Conservation (phyloP, 345 rosid genomes). For the Hibiscus mutabilis region DNA sequence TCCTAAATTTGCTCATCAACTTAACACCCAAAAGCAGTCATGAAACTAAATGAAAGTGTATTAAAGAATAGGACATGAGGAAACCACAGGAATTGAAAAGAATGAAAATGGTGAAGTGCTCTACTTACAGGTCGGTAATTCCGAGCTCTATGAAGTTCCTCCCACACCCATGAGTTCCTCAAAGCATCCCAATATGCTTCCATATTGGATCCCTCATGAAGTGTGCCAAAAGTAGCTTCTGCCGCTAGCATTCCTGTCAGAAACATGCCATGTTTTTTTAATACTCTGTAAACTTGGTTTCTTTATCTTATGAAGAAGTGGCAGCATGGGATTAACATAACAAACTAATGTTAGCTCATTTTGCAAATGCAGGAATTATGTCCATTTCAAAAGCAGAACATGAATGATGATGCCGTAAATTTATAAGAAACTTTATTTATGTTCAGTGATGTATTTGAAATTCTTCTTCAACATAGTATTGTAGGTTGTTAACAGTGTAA, state of each 20-base stretch:
- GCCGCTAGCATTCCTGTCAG: conserved; percentile 90
- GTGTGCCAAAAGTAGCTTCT: conserved; percentile 69
- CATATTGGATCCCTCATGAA: conserved; percentile 51
- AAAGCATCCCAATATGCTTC: conserved; percentile 67
- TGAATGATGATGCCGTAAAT: background rate
- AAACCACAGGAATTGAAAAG: background rate
- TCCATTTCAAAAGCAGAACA: background rate
- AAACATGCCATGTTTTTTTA: conserved; percentile 5
- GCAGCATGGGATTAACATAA: background rate
- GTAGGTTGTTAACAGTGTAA: too few relatives aligned
- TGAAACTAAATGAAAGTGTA: background rate
- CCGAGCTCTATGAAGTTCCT: conserved; percentile 69
- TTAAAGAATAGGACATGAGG: background rate
- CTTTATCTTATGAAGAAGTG: background rate
- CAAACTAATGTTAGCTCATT: background rate
- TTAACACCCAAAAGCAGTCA: background rate
- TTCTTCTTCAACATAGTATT: too few relatives aligned
- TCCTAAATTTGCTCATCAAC: background rate
- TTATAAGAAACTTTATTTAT: too few relatives aligned
- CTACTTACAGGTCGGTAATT: conserved; percentile 84
- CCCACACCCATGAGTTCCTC: conserved; percentile 84
- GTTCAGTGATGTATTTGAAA: too few relatives aligned
- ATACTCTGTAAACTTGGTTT: background rate
- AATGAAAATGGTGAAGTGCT: background rate
- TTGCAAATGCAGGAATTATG: background rate